A percentile compares a stretch with the other conserved stretches of the same genome.
Conservation (phyloP, 2,329 filamentous ascomycete genomes). For the Phyllosticta citrichinensis region DNA sequence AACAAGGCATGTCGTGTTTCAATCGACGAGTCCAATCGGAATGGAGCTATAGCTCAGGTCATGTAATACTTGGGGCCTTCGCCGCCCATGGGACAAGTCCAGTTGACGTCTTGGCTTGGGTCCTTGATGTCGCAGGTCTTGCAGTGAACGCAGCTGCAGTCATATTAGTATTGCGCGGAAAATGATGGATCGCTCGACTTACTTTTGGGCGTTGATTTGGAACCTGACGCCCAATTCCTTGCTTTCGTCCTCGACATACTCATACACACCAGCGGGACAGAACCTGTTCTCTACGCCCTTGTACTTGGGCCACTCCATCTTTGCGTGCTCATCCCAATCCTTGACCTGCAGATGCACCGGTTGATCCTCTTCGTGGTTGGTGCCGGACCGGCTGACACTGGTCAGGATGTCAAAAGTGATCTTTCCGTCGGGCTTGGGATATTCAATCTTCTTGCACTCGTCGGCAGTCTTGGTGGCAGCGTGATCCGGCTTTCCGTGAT, state of each 20-base stretch:
- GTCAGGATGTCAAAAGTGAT: conserved; percentile 95
- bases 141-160: conserved; percentile 84
- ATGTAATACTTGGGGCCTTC: conserved; percentile 60
- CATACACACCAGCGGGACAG: conserved; percentile 94
- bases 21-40: not conserved
- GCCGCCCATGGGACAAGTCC: conserved; percentile 78
- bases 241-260: conserved; percentile 86
- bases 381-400: conserved; percentile 87
- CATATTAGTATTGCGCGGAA: conserved; percentile 14
- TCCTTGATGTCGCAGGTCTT: conserved; percentile 99
- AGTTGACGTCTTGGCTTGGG: conserved; percentile 93
- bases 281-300: conserved; percentile 94
- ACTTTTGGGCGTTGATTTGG: conserved; percentile 98
- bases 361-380: conserved; percentile 98
- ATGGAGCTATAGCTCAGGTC: conserved; percentile 30
- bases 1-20: not conserved
- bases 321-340: conserved; percentile 87
- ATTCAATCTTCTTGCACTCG: conserved; percentile 79
- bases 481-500: conserved; percentile 69
- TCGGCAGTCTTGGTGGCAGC: conserved; percentile 71
- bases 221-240: conserved; percentile 87
- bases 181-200: conserved; percentile 37
- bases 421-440: conserved; percentile 91
- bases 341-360: conserved; percentile 90
- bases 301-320: conserved; percentile 73